These are phyloP conservation scores for Xerocomus nothofagi DNA, from an alignment of 1,284 basidiomycete genomes.

Conservation along the genomic window DNA sequence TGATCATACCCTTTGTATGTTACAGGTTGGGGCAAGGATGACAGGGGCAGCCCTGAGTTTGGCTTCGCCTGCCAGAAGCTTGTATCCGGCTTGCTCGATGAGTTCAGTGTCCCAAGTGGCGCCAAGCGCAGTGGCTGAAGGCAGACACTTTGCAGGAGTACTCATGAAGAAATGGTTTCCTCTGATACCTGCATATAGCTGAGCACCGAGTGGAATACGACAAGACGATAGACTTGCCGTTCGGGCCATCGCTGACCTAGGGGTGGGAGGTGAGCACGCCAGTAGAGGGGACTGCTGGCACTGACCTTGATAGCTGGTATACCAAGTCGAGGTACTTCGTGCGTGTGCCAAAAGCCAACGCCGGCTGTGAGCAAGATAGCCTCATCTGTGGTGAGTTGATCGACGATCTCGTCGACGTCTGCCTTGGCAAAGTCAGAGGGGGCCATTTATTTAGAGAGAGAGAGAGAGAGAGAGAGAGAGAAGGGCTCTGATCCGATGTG, in stretches of 20 bases:
- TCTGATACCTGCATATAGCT: slow-evolving; percentile 37
- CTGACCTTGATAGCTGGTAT: slow-evolving; percentile 71
- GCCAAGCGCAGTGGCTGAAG: slow-evolving; percentile 69
- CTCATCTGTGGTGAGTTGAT: slow-evolving; percentile 68
- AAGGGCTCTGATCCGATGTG: too few species aligned
- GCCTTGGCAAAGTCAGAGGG: slow-evolving; percentile 69
- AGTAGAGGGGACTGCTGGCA: background rate
- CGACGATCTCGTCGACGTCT: slow-evolving; percentile 57
- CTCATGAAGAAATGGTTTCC: slow-evolving; percentile 66
- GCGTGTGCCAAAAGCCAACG: slow-evolving; percentile 77
- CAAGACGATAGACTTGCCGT: slow-evolving; percentile 41
- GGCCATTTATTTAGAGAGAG: slow-evolving; percentile 43
- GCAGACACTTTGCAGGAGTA: slow-evolving; percentile 61
- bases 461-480: slow-evolving; percentile 11
- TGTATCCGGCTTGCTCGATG: slow-evolving; percentile 58
- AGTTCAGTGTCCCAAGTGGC: slow-evolving; percentile 74
- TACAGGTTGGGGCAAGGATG: slow-evolving; percentile 76
- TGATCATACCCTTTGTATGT: slow-evolving; percentile 64
- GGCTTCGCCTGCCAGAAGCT: slow-evolving; percentile 70
- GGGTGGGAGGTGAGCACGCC: slow-evolving; percentile 3
- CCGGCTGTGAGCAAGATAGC: slow-evolving; percentile 70
- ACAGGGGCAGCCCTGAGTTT: slow-evolving; percentile 68
- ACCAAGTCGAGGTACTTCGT: slow-evolving; percentile 59
- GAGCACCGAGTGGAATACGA: background rate
- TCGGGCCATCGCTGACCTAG: slow-evolving; percentile 74